Conservation (phyloP, 805 yeast genomes). For the Teunomyces kruisii region DNA sequence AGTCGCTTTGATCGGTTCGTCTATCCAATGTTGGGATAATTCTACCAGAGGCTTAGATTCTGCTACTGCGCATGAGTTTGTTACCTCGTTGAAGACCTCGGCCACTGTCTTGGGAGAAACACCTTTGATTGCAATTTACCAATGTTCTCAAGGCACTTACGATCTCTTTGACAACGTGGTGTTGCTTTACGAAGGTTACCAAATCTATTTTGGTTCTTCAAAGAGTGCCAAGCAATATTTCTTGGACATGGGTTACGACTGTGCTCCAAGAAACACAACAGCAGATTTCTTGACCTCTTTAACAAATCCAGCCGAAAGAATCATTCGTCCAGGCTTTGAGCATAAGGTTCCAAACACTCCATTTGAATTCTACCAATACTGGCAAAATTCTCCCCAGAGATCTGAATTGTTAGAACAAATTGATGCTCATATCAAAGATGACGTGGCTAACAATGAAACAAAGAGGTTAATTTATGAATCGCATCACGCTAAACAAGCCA, state of each 20-base stretch:
- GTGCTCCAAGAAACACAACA: constrained; percentile 64
- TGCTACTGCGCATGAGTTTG: constrained; percentile 28
- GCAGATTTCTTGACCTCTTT: constrained; percentile 67
- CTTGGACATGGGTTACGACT: constrained; percentile 58
- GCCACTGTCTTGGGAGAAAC: constrained; percentile 25
- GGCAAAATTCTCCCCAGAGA: constrained; percentile 59
- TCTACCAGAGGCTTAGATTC: constrained; percentile 31
- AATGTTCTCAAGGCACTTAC: constrained; percentile 40
- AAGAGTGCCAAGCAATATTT: constrained; percentile 49
- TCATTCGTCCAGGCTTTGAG: constrained; percentile 48
- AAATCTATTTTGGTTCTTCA: constrained; percentile 47
- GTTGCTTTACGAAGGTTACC: constrained; percentile 47
- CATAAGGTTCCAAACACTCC: constrained; percentile 54
- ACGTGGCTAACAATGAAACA: constrained; percentile 9
- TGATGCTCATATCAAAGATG: constrained; percentile 36
- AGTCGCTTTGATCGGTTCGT: constrained; percentile 23
- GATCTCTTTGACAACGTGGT: constrained; percentile 49
- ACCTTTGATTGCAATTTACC: constrained; percentile 28
- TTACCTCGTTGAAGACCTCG: constrained; percentile 25
- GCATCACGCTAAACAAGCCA: constrained; percentile 39
- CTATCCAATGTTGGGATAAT: constrained; percentile 48
- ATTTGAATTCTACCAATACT: constrained; percentile 56
- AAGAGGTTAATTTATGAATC: constrained; percentile 16
- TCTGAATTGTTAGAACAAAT: constrained; percentile 38
- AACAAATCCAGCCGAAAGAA: constrained; percentile 65